Conservation (phyloP, 2,329 filamentous ascomycete genomes). For the Aspergillus ibericus region DNA sequence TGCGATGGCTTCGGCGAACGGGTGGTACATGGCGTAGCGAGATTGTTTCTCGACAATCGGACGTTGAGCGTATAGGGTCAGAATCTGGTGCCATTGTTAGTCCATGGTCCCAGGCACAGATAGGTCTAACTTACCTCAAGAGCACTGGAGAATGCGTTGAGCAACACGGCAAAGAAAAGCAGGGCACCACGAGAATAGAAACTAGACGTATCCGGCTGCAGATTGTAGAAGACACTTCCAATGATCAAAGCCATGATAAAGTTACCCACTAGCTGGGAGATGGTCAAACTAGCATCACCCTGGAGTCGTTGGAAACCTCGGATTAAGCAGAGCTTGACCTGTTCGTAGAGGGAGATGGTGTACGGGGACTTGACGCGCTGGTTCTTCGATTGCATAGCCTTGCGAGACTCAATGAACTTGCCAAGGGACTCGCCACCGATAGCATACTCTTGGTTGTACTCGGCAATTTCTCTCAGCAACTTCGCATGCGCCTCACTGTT, state of each 20-base stretch:
- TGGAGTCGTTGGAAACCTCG: conserved; percentile 75
- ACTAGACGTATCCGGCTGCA: conserved; percentile 63
- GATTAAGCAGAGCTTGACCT: conserved; percentile 75
- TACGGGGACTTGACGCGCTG: conserved; percentile 72
- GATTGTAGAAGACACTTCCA: conserved; percentile 77
- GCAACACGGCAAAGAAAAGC: conserved; percentile 82
- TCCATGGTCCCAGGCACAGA: background rate
- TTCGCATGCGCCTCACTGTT: conserved; percentile 50
- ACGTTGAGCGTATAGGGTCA: conserved; percentile 83
- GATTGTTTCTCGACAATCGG: conserved; percentile 89
- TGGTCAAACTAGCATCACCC: conserved; percentile 73
- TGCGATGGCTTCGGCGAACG: conserved; percentile 80
- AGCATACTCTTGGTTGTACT: conserved; percentile 45
- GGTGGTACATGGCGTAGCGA: conserved; percentile 85
- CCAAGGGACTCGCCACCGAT: conserved; percentile 43
- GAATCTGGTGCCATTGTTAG: conserved; percentile 55
- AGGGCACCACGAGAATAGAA: conserved; percentile 79
- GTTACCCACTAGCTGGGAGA: conserved; percentile 68
- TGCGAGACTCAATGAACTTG: conserved; percentile 43
- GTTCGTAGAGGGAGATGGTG: conserved; percentile 74
- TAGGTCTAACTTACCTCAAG: conserved; percentile 57
- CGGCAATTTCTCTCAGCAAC: conserved; percentile 46
- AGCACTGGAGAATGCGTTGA: conserved; percentile 80
- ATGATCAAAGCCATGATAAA: conserved; percentile 75
- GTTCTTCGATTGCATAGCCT: conserved; percentile 45